Evolutionary conservation across 2,329 filamentous ascomycete species (phyloP), one percentile per base, ranked within the genome.

Genomic region (Fusarium sp.): DNA sequence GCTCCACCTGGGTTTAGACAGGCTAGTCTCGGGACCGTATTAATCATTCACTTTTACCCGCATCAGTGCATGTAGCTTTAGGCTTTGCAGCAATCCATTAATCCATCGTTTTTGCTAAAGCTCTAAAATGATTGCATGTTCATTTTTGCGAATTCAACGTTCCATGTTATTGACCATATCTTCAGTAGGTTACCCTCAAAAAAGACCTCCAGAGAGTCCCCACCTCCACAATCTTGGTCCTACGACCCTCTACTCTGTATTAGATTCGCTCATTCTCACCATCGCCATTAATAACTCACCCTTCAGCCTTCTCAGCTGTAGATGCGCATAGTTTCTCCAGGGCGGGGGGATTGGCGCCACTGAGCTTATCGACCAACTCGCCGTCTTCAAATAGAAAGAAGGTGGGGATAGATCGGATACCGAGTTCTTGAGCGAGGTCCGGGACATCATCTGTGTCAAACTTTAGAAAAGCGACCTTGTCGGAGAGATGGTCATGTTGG

Each of bases 301-400:
- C 33, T 4, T 18, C 3, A n/a, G 33, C 33, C 4, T 9, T n/a
- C 16, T n/a, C 33, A 5, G 15, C 16, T 9, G 33, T 16, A 2
- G 18, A n/a, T 3, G 16, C 16, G 16, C 33, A 35, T 10, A 35
- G 16, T 8, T 35, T n/a, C 33, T n/a, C 4, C 3, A 35, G 16
- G 4, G 5, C 8, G 33, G 33, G 33, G 7, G 33, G 33, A n/a
- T 35, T 35, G 16, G 33, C 33, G 16, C 33, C 33, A 35, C 6
- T 2, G 6, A 52, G 1, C 10, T 3, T 23, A 0, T 35, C 16
- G 5, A 9, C 9, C 8, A 2, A 5, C 0, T 13, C 11, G 3
- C 56, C 56, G 1, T 35, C 5, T 6, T 33, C 5, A 2, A 24
- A 61, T 6, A 9, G 0, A 2, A 35, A 39, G 7, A 62, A 61